Conservation (phyloP, 208 protist genomes). For the Wallacemonas sp. region DNA sequence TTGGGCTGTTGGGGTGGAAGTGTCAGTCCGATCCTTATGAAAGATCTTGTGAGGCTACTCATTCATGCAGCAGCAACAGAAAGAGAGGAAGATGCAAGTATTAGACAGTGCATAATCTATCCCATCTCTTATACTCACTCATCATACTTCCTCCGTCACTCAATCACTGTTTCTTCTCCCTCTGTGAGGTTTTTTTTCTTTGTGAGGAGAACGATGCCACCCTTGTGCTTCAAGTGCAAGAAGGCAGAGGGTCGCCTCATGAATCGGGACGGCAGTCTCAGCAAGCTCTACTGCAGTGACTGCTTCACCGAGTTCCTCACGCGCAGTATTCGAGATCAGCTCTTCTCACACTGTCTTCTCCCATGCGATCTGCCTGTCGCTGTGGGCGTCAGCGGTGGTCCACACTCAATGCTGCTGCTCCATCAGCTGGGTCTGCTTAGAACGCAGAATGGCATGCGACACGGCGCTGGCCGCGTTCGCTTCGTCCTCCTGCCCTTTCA, state of each 20-base stretch:
- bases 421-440: constrained; percentile 63
- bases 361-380: constrained; percentile 62
- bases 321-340: constrained; percentile 44
- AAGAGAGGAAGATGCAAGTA: too few species aligned
- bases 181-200: constrained; percentile 1
- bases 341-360: constrained; percentile 57
- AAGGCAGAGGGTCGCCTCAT: constrained; percentile 33
- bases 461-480: constrained; percentile 12
- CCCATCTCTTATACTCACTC: too few species aligned
- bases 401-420: constrained; percentile 69
- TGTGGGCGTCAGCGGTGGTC: constrained; percentile 73
- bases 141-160: neutral
- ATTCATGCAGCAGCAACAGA: too few species aligned
- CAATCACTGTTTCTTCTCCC: constrained; percentile 5
- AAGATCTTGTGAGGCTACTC: too few species aligned
- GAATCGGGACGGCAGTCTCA: constrained; percentile 63
- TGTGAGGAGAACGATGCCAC: neutral
- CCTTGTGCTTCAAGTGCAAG: constrained; percentile 79
- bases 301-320: constrained; percentile 76
- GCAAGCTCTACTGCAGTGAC: constrained; percentile 67
- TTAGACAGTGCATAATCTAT: too few species aligned
- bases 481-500: constrained; percentile 67
- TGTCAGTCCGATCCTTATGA: too few species aligned
- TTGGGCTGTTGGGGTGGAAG: too few species aligned
- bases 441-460: constrained; percentile 26